phyloP scores from a whole-genome alignment of 2,329 filamentous ascomycete genomes.

The Clonostachys chloroleuca region DNA sequence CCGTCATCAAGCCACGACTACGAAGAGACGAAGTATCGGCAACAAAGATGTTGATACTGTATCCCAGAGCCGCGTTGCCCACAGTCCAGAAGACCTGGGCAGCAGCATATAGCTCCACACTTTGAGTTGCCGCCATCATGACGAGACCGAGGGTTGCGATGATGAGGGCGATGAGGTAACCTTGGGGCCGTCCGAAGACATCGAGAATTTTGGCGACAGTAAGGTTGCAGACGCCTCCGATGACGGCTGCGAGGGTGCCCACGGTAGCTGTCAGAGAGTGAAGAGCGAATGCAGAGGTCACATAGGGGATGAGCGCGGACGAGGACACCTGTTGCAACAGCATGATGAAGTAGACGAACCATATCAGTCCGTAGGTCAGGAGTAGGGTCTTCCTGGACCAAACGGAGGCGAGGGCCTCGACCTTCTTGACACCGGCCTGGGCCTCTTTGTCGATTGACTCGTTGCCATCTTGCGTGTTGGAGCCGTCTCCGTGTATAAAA shows the following conservation, averaged over 20 bases:
- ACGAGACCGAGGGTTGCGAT: constrained; percentile 48
- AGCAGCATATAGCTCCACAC: constrained; percentile 57
- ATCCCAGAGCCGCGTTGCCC: constrained; percentile 35
- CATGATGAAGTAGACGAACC: constrained; percentile 12
- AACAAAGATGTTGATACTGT: constrained; percentile 59
- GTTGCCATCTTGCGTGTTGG: no score
- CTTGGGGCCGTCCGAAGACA: constrained; percentile 62
- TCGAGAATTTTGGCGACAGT: constrained; percentile 63
- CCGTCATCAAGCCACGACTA: constrained; percentile 48
- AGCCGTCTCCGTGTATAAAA: no score
- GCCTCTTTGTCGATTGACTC: background rate
- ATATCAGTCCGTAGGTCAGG: constrained; percentile 4
- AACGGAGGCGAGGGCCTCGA: constrained; percentile 11
- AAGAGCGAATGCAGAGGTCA: constrained; percentile 40
- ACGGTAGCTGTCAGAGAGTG: constrained; percentile 50
- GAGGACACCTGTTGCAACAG: constrained; percentile 15
- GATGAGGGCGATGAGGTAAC: constrained; percentile 44
- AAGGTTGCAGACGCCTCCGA: constrained; percentile 55
- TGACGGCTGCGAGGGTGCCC: constrained; percentile 44
- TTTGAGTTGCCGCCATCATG: constrained; percentile 61
- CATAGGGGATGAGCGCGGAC: constrained; percentile 33
- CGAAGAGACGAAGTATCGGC: constrained; percentile 63
- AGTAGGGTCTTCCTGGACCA: constrained; percentile 6
- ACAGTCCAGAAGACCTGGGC: constrained; percentile 64
- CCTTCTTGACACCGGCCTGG: constrained; percentile 11